phyloP scores from a whole-genome alignment of 495 filamentous ascomycete species.

The Penicillium longicatenatum region DNA sequence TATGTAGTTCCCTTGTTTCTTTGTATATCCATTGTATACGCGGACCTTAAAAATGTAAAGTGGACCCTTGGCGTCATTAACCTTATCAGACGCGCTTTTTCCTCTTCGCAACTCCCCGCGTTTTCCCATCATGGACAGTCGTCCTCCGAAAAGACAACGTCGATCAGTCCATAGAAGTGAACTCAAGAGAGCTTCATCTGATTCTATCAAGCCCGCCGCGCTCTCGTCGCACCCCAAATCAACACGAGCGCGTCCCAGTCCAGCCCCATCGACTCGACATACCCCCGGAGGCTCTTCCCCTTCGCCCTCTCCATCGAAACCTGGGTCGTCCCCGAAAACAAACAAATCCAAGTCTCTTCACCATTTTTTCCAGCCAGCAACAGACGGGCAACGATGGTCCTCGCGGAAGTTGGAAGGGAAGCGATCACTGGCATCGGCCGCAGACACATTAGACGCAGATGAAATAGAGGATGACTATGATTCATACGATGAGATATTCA shows the following conservation, averaged over 20 bases:
- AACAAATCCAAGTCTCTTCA: slow-evolving; percentile 25
- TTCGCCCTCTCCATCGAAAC: slow-evolving; percentile 19
- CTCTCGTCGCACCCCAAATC: slow-evolving; percentile 19
- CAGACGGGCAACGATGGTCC: slow-evolving; percentile 38
- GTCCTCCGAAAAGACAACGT: slow-evolving; percentile 51
- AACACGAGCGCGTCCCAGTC: slow-evolving; percentile 13
- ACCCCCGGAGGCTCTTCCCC: slow-evolving; percentile 18
- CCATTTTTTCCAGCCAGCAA: slow-evolving; percentile 27
- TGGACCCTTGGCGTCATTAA: background rate
- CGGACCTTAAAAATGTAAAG: background rate
- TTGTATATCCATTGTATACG: background rate
- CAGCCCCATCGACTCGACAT: slow-evolving; percentile 8
- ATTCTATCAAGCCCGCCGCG: slow-evolving; percentile 8
- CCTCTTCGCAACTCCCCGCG: slow-evolving; percentile 1
- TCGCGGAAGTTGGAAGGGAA: slow-evolving; percentile 27
- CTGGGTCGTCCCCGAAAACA: slow-evolving; percentile 10
- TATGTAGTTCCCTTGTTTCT: background rate
- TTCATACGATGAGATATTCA: slow-evolving; percentile 49
- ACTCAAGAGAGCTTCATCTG: slow-evolving; percentile 7
- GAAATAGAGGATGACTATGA: slow-evolving; percentile 54
- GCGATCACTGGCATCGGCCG: slow-evolving; percentile 11
- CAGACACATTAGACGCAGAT: slow-evolving; percentile 41
- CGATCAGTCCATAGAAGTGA: slow-evolving; percentile 22
- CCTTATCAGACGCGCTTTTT: slow-evolving; percentile 13
- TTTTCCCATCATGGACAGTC: slow-evolving; percentile 43